These are phyloP conservation scores for Leishmania martiniquensis DNA, from an alignment of 208 protist species.

Conservation along the genomic window DNA sequence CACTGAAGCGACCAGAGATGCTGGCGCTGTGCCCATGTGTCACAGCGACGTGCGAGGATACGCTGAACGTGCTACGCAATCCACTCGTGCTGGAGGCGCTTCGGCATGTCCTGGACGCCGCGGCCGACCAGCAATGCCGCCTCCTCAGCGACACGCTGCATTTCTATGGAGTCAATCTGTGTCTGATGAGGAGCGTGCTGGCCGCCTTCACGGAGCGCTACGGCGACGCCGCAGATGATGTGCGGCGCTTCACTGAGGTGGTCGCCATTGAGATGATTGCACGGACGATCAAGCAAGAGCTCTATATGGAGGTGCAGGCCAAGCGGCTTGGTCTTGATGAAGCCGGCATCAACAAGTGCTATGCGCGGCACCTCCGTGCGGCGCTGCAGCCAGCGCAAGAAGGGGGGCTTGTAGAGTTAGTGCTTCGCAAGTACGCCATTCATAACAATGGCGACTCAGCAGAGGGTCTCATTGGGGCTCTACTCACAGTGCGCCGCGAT, in stretches of 20 bases:
- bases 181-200: conserved; percentile 69
- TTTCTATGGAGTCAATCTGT: conserved; percentile 79
- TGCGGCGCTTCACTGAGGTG: conserved; percentile 31
- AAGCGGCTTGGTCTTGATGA: conserved; percentile 78
- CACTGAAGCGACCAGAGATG: conserved; percentile 87
- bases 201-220: conserved; percentile 22
- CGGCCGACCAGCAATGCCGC: conserved; percentile 25
- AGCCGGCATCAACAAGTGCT: conserved; percentile 23
- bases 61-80: conserved; percentile 51
- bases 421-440: conserved; percentile 65
- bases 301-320: conserved; percentile 83
- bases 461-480: conserved; percentile 43
- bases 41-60: conserved; percentile 56
- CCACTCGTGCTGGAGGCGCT: conserved; percentile 47
- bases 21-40: conserved; percentile 54
- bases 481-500: conserved; percentile 40
- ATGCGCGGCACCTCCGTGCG: conserved; percentile 47
- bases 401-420: conserved; percentile 42
- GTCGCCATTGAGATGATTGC: conserved; percentile 71
- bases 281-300: conserved; percentile 80
- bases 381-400: conserved; percentile 40
- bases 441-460: neutral
- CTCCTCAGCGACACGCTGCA: conserved; percentile 36
- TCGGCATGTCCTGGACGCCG: conserved; percentile 15
- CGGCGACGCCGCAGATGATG: conserved; percentile 6